A percentile compares a stretch with the other conserved stretches of the same genome.
phyloP scores from a whole-genome alignment of 75 land plant species.

The Pseudotsuga menziesii region DNA sequence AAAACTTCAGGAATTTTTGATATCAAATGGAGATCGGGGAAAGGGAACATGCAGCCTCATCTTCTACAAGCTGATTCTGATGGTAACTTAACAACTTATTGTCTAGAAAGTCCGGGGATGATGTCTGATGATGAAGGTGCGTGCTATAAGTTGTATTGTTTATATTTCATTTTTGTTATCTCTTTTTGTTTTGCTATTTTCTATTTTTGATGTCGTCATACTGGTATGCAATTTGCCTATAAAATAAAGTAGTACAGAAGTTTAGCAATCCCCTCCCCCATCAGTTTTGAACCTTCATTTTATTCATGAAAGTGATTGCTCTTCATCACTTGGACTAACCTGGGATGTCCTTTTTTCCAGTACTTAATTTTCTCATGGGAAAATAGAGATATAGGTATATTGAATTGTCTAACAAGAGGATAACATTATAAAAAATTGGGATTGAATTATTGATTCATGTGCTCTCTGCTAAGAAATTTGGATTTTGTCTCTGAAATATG shows the following conservation, averaged over 20 bases:
- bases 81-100: conserved; percentile 43
- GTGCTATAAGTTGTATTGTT: neutral
- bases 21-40: conserved; percentile 73
- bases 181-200: neutral
- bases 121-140: neutral
- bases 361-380: neutral
- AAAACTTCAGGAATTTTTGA: conserved; percentile 87
- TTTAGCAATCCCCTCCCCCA: neutral
- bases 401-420: neutral
- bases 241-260: neutral
- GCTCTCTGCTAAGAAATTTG: too few relatives aligned
- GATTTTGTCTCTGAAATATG: too few relatives aligned
- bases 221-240: neutral
- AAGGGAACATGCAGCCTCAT: conserved; percentile 18
- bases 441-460: neutral
- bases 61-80: conserved; percentile 90
- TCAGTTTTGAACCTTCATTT: neutral
- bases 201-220: neutral
- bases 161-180: neutral
- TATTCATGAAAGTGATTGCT: neutral
- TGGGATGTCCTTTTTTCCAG: neutral
- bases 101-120: conserved; percentile 19
- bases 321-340: neutral
- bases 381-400: neutral
- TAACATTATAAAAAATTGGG: neutral